Conservation (phyloP, 805 yeast species). For the Saturnispora zaruensis region DNA sequence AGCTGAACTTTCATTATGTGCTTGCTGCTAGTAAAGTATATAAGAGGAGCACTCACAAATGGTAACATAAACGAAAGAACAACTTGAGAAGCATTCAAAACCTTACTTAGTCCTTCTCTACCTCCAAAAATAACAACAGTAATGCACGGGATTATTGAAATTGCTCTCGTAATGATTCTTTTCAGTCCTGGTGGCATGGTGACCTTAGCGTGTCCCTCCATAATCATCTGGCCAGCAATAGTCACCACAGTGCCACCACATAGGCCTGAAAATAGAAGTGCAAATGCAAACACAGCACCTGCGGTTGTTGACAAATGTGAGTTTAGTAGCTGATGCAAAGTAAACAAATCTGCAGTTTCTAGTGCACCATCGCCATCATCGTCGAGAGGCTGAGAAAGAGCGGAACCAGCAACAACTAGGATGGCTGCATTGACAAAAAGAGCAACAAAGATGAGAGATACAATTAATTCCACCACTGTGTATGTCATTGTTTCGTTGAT, state of each 20-base stretch:
- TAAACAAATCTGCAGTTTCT: conserved; percentile 72
- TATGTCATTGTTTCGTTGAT: conserved; percentile 70
- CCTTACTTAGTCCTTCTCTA: conserved; percentile 68
- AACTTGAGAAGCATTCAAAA: conserved; percentile 77
- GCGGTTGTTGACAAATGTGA: conserved; percentile 75
- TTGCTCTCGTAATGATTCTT: conserved; percentile 67
- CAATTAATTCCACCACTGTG: conserved; percentile 73
- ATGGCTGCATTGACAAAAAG: conserved; percentile 89
- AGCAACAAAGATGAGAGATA: conserved; percentile 79
- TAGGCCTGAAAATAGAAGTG: conserved; percentile 84
- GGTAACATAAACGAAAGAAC: conserved; percentile 75
- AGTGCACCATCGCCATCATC: conserved; percentile 48
- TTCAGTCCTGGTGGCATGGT: conserved; percentile 74
- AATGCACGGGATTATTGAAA: conserved; percentile 81
- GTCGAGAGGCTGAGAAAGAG: conserved; percentile 40
- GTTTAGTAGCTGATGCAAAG: conserved; percentile 65
- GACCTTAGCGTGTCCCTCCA: conserved; percentile 83
- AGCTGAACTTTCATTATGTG: conserved; percentile 27
- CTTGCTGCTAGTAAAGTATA: conserved; percentile 68
- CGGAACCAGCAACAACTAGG: conserved; percentile 85
- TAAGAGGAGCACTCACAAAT: conserved; percentile 79
- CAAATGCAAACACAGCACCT: conserved; percentile 81
- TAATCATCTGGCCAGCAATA: conserved; percentile 86
- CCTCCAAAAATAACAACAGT: conserved; percentile 67
- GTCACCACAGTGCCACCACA: conserved; percentile 94